A percentile compares a stretch with the other conserved stretches of the same genome.
Evolutionary conservation across 495 filamentous ascomycete species (phyloP).

Genomic region (Penicillium coprophilum): DNA sequence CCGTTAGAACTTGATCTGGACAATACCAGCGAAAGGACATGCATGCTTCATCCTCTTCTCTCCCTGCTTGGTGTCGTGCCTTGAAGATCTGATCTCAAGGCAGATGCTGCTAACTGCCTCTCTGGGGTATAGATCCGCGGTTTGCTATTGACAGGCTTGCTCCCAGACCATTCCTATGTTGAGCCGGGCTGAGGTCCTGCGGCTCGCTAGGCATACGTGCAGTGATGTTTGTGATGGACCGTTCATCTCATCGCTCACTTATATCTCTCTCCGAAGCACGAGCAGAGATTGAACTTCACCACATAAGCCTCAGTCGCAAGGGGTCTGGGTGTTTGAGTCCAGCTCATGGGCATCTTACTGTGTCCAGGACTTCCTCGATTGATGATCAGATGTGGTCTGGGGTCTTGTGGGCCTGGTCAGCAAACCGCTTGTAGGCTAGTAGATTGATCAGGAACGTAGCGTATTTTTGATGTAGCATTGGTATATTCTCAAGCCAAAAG

Average conservation of each 20-base stretch:
- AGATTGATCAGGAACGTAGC: not conserved
- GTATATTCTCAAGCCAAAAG: not conserved
- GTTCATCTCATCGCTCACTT: not conserved
- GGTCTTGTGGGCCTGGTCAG: not conserved
- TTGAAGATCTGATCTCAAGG: conserved; percentile 8
- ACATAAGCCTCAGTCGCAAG: not conserved
- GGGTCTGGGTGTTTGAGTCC: not conserved
- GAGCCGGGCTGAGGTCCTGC: not conserved
- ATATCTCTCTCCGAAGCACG: not conserved
- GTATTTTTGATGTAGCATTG: not conserved
- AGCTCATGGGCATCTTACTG: not conserved
- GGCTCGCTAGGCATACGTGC: too few species aligned
- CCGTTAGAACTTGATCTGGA: conserved; percentile 57
- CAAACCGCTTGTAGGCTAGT: conserved; percentile 6
- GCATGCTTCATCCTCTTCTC: conserved; percentile 30
- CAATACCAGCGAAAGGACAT: conserved; percentile 57
- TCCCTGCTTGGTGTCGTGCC: conserved; percentile 14
- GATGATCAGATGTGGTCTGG: not conserved
- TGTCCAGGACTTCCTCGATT: not conserved
- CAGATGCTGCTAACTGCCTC: conserved; percentile 19
- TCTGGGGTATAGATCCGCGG: conserved; percentile 17
- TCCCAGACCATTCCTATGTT: not conserved
- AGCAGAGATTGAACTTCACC: not conserved
- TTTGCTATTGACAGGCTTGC: conserved; percentile 16
- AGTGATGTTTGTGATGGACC: not conserved